Base-by-base conservation (phyloP, 768 basidiomycete genomes). In the Sarcodon aspratus region DNA sequence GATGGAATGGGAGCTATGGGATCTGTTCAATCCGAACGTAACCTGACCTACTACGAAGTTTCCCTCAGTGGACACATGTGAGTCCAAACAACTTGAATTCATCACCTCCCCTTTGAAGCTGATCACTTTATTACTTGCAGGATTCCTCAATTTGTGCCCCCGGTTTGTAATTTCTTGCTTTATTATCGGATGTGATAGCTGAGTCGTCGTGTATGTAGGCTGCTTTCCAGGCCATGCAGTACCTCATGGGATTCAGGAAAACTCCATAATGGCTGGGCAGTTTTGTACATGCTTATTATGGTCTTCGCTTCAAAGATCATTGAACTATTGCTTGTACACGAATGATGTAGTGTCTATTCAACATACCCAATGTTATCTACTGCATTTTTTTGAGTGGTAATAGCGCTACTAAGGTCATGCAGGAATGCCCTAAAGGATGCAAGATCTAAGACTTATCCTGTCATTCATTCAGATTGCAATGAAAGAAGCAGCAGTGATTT, bases 51-150 rank as follows among this genome's bases (percentile, higher is more conserved):
- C 53, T 67, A 72, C 32, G 85, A 89, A 57, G 75, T 89, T 17
- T 69, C 55, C 18, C 70, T 85, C 7, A 79, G 78, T 53, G 86
- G 85, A 13, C 85, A 88, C 54, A 86, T 87, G 84, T 80, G 56
- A 53, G 73, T 52, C 40, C 27, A 12, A 17, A 18, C 21, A 9
- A 7, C 21, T 5, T 27, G 21, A 2, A 5, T 27, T 27, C 21
- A 27, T 27, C 21, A 5, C 21, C 21, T 5, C 5, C 7, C 32
- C 33, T 21, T 36, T 18, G 13, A 17, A 32, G 12, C 18, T 36
- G 27, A 45, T 32, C 48, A 33, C 36, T 40, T 7, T 18, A 6
- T 27, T 45, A 44, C 45, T 7, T 34, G 8, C 45, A 80, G 79
- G 78, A 62, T 85, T 2, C 82, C 82, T 5, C 77, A 80, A 63